A percentile compares a stretch with the other conserved stretches of the same genome.
Evolutionary conservation across 1,284 basidiomycete genomes (phyloP).

Genomic region (Albatrellus sp.): DNA sequence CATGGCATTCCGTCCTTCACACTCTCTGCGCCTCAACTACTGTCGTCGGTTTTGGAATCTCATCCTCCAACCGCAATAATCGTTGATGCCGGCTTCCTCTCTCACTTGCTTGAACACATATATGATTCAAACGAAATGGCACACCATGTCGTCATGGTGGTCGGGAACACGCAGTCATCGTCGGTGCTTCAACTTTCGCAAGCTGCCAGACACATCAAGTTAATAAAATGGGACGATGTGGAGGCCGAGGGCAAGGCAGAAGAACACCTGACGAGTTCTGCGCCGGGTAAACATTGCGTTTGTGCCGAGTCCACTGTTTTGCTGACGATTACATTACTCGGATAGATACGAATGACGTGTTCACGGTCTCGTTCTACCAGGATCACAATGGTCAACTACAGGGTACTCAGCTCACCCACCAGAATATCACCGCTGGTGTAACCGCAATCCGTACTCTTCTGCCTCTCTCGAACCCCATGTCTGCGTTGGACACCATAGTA

Average conservation of each 20-base stretch:
- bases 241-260: conserved; percentile 46
- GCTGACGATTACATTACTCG: background rate
- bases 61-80: conserved; percentile 62
- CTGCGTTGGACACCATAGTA: conserved; percentile 57
- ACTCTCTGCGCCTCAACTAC: conserved; percentile 40
- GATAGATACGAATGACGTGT: conserved; percentile 46
- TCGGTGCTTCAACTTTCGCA: conserved; percentile 20
- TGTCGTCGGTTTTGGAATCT: conserved; percentile 47
- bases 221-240: conserved; percentile 51
- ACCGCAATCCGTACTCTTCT: conserved; percentile 55
- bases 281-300: conserved; percentile 31
- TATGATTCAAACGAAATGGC: conserved; percentile 39
- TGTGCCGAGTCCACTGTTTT: background rate
- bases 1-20: conserved; percentile 63
- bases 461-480: conserved; percentile 47
- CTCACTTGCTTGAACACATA: conserved; percentile 52
- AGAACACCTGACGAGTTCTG: conserved; percentile 29
- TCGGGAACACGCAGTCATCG: conserved; percentile 30
- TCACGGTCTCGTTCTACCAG: conserved; percentile 55
- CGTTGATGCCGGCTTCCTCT: conserved; percentile 47
- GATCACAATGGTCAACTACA: conserved; percentile 37
- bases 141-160: conserved; percentile 51
- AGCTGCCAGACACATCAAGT: conserved; percentile 33
- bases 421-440: conserved; percentile 72
- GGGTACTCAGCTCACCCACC: conserved; percentile 58